Conservation (phyloP, 257 asterid genomes). For the Nicotiana attenuata region DNA sequence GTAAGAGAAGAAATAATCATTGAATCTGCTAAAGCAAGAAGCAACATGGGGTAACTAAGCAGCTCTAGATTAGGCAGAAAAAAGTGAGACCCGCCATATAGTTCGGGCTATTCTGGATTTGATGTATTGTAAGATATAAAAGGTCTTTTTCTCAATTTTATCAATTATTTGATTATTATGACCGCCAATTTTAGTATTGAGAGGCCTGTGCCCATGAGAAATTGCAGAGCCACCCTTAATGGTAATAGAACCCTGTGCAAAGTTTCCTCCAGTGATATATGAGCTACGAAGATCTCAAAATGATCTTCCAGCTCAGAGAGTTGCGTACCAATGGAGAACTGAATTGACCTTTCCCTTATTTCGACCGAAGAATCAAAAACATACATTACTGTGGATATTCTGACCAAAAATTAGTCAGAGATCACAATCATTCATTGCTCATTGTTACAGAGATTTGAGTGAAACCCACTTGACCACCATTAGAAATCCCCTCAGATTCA, state of each 20-base stretch:
- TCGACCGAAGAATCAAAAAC: not conserved
- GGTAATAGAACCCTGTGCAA: not conserved
- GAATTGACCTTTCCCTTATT: not conserved
- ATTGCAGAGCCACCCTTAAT: not conserved
- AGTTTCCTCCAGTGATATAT: not conserved
- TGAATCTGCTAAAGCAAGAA: not conserved
- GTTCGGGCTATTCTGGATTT: not conserved
- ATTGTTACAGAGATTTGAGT: slow-evolving; percentile 48
- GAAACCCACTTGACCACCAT: slow-evolving; percentile 42
- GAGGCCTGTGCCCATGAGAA: not conserved
- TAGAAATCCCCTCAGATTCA: slow-evolving; percentile 53
- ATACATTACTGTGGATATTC: not conserved
- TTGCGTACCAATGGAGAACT: not conserved
- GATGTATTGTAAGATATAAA: not conserved
- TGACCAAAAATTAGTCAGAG: slow-evolving; percentile 22
- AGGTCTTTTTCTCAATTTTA: too few relatives aligned
- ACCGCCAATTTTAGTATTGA: not conserved
- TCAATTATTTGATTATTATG: not conserved
- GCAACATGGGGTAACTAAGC: not conserved
- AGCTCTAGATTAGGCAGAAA: not conserved
- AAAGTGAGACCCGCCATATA: not conserved
- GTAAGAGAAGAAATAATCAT: not conserved
- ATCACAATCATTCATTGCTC: slow-evolving; percentile 33
- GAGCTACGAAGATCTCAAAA: not conserved
- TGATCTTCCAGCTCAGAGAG: not conserved